These are phyloP conservation scores for Rhodotorula glutinis DNA, from an alignment of 1,284 basidiomycete species.

Conservation along the genomic window DNA sequence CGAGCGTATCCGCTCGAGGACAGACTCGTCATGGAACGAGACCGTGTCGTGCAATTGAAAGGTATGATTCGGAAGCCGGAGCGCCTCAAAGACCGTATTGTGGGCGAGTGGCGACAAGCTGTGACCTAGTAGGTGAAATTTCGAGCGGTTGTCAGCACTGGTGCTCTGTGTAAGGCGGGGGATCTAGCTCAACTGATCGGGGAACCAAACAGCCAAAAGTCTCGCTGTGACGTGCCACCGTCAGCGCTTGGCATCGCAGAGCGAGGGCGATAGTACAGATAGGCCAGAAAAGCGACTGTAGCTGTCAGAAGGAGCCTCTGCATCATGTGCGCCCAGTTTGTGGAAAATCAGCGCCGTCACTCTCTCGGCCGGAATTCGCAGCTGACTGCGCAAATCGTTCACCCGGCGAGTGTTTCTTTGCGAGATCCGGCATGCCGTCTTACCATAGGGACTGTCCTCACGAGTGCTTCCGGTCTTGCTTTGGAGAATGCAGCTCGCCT, in stretches of 20 bases:
- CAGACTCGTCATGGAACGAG: constrained; percentile 55
- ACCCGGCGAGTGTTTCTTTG: no score
- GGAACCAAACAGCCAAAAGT: constrained; percentile 79
- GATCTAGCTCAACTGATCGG: constrained; percentile 63
- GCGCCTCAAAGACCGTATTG: constrained; percentile 75
- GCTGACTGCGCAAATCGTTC: no score
- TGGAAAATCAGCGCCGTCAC: not conserved
- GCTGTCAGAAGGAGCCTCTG: not conserved
- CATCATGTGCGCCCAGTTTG: not conserved
- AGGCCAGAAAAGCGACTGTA: not conserved
- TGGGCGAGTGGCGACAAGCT: constrained; percentile 83
- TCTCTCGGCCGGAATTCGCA: no score
- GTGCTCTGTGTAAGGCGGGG: no score
- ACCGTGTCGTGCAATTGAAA: constrained; percentile 73
- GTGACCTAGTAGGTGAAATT: not conserved
- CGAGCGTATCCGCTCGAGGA: constrained; percentile 54
- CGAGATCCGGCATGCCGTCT: no score
- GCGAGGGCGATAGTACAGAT: not conserved
- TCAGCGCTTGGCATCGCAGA: not conserved
- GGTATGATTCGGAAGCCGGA: constrained; percentile 73
- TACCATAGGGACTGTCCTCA: no score
- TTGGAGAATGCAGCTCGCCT: no score
- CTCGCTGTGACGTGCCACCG: not conserved
- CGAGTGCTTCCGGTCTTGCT: no score
- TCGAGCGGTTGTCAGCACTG: constrained; percentile 19